These are phyloP conservation scores for Pistacia integerrima DNA, from an alignment of 345 rosid genomes.

Conservation along the genomic window DNA sequence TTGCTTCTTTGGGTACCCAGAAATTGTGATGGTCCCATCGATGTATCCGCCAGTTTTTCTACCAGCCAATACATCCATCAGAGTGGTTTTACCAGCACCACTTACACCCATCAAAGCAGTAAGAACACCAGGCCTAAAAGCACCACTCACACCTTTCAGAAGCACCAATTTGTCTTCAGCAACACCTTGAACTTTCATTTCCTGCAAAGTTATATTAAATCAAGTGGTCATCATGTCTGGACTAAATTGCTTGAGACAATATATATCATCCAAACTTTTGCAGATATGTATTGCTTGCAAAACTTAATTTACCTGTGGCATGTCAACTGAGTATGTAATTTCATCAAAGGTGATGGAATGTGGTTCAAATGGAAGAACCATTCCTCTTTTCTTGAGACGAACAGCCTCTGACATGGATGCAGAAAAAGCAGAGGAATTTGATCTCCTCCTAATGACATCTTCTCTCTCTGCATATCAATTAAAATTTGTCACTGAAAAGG, in stretches of 20 bases:
- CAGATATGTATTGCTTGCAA: not conserved
- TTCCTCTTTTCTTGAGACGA: constrained; percentile 34
- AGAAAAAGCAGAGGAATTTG: too few species aligned
- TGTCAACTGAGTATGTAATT: constrained; percentile 45
- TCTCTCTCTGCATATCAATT: not conserved
- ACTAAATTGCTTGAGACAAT: not conserved
- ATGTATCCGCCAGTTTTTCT: constrained; percentile 82
- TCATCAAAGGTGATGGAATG: constrained; percentile 43
- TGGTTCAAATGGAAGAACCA: constrained; percentile 51
- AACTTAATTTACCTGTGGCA: constrained; percentile 42
- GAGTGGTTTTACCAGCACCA: constrained; percentile 88
- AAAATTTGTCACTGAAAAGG: not conserved
- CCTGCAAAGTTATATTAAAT: constrained; percentile 32
- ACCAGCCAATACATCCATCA: constrained; percentile 91
- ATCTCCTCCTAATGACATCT: not conserved
- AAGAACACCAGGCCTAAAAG: constrained; percentile 84
- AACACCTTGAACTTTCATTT: constrained; percentile 63
- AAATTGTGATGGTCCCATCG: constrained; percentile 62
- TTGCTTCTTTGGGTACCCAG: constrained; percentile 80
- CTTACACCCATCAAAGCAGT: constrained; percentile 82
- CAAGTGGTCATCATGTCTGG: not conserved
- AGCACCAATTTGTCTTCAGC: constrained; percentile 61
- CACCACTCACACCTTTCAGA: constrained; percentile 72
- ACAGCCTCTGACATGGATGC: not conserved
- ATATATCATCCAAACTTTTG: not conserved